phyloP scores from a whole-genome alignment of 2,329 filamentous ascomycete species.

The Coniochaeta sp. region DNA sequence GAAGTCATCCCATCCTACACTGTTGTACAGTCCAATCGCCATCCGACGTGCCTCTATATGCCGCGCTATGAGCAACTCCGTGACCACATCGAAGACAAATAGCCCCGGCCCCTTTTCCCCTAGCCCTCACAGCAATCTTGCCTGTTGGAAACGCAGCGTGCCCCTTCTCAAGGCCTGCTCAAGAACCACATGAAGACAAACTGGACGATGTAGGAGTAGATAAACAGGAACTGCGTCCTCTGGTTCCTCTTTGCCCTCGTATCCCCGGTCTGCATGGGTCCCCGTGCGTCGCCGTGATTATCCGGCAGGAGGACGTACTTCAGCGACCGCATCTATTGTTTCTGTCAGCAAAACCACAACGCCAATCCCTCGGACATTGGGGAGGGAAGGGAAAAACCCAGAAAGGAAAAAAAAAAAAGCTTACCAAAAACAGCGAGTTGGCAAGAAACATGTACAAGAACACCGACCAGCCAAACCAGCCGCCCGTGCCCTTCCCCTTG shows the following conservation, averaged over 20 bases:
- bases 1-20: too few relatives aligned
- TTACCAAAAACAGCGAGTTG: slow-evolving; percentile 89
- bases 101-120: neutral
- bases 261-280: slow-evolving; percentile 57
- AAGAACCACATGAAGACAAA: slow-evolving; percentile 87
- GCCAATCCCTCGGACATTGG: neutral
- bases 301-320: slow-evolving; percentile 95
- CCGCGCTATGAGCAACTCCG: too few relatives aligned
- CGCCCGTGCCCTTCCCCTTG: slow-evolving; percentile 72
- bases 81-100: neutral
- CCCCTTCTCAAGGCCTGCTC: slow-evolving; percentile 30
- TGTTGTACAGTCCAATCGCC: too few relatives aligned
- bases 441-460: slow-evolving; percentile 90
- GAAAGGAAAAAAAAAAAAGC: slow-evolving; percentile 24
- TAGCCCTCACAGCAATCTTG: neutral
- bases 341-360: slow-evolving; percentile 9
- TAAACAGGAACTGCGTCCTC: slow-evolving; percentile 84
- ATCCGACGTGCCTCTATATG: too few relatives aligned
- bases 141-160: neutral
- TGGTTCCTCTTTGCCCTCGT: slow-evolving; percentile 80
- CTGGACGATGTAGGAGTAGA: slow-evolving; percentile 92
- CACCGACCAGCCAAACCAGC: slow-evolving; percentile 80
- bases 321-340: slow-evolving; percentile 73
- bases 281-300: slow-evolving; percentile 56
- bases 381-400: too few relatives aligned